These are phyloP conservation scores for Fistulinella cinereoalba DNA, from an alignment of 1,284 basidiomycete genomes.

Conservation along the genomic window DNA sequence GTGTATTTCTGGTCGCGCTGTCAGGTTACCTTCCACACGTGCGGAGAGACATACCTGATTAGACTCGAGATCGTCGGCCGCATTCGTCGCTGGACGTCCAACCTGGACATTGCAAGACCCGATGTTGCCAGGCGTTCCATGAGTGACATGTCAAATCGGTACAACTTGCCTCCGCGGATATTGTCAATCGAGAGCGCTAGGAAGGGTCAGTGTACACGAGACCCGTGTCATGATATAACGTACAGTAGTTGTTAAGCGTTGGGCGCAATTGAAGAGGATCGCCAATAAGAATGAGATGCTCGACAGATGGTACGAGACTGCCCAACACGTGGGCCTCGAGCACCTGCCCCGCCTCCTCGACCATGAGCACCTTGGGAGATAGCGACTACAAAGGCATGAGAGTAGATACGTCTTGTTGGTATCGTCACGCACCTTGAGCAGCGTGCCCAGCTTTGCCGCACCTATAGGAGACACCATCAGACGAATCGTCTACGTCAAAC, in stretches of 20 bases:
- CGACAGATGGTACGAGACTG: constrained; percentile 56
- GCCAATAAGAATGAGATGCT: constrained; percentile 67
- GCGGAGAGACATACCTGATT: constrained; percentile 36
- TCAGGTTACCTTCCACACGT: neutral
- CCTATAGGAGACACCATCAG: too few relatives aligned
- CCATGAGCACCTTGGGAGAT: constrained; percentile 52
- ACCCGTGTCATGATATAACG: too few relatives aligned
- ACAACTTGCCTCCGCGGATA: constrained; percentile 43
- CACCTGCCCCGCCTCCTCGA: constrained; percentile 77
- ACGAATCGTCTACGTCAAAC: too few relatives aligned
- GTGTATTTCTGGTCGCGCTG: constrained; percentile 51
- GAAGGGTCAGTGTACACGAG: constrained; percentile 6
- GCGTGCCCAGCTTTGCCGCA: constrained; percentile 58
- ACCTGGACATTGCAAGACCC: constrained; percentile 54
- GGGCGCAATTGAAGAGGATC: constrained; percentile 72
- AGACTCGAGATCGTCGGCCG: constrained; percentile 51
- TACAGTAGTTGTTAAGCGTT: constrained; percentile 62
- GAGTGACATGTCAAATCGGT: constrained; percentile 57
- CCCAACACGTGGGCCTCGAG: constrained; percentile 70
- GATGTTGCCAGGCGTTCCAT: constrained; percentile 57
- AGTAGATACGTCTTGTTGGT: too few relatives aligned
- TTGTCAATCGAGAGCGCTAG: constrained; percentile 56
- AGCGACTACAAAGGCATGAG: constrained; percentile 45
- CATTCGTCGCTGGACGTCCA: constrained; percentile 63
- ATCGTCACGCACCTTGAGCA: constrained; percentile 66